Evolutionary conservation across 306 rosid genomes (phyloP).

Genomic region (Quillaja saponaria): DNA sequence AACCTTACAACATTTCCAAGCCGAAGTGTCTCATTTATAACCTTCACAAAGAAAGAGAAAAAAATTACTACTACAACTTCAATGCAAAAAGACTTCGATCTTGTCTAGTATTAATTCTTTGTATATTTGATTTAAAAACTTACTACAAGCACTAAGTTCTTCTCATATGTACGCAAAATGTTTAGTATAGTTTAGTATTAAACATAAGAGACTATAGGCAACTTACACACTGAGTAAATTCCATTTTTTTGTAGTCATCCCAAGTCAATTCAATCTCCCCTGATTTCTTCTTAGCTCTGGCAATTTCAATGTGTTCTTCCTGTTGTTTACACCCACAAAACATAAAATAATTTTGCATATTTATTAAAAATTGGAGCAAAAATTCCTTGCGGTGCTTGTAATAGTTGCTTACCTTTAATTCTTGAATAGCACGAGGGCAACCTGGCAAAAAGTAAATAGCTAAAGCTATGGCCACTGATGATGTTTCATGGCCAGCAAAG

Average conservation of each 20-base stretch:
- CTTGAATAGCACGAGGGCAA: conserved; percentile 68
- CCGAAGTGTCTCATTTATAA: conserved; percentile 90
- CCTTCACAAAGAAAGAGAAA: conserved; percentile 45
- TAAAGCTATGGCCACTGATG: conserved; percentile 84
- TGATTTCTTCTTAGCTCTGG: conserved; percentile 54
- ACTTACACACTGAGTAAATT: conserved; percentile 95
- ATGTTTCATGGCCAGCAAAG: conserved; percentile 98
- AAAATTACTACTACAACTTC: background rate
- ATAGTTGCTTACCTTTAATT: conserved; percentile 55
- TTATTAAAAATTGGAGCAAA: background rate
- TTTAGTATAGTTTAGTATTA: too few species aligned
- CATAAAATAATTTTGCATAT: background rate
- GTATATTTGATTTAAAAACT: background rate
- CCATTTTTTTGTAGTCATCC: conserved; percentile 94
- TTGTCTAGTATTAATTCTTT: background rate
- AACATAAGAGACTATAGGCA: too few species aligned
- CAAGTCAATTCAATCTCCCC: conserved; percentile 79
- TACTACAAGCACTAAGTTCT: too few species aligned
- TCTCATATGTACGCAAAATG: too few species aligned
- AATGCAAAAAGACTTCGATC: background rate
- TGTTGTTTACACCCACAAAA: conserved; percentile 19
- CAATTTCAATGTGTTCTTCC: conserved; percentile 85
- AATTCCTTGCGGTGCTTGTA: background rate
- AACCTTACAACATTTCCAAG: conserved; percentile 94
- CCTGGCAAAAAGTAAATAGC: conserved; percentile 76